Conservation (phyloP, 306 rosid genomes). For the Senna siamea region DNA sequence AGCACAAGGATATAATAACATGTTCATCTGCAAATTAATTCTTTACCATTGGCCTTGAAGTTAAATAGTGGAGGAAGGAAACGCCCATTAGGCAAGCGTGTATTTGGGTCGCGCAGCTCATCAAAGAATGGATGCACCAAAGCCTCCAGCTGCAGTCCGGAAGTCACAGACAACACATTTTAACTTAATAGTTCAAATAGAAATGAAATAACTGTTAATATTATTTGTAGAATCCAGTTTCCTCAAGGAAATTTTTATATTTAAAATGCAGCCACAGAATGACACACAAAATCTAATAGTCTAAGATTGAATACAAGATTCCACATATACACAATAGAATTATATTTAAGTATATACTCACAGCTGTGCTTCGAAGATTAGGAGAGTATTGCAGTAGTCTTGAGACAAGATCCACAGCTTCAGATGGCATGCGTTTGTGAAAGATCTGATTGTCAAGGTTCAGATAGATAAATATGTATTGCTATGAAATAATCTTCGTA, state of each 20-base stretch:
- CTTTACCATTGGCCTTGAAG: slow-evolving; percentile 82
- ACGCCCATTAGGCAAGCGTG: slow-evolving; percentile 83
- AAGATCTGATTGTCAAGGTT: slow-evolving; percentile 64
- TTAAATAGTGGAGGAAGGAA: slow-evolving; percentile 85
- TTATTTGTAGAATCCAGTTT: background rate
- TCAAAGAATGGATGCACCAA: slow-evolving; percentile 84
- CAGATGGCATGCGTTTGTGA: slow-evolving; percentile 89
- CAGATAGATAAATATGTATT: background rate
- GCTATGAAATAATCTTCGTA: background rate
- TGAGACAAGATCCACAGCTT: slow-evolving; percentile 95
- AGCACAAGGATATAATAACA: background rate
- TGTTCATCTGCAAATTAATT: background rate
- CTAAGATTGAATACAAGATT: background rate
- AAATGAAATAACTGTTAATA: slow-evolving; percentile 1
- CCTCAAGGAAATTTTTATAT: background rate
- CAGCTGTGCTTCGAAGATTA: slow-evolving; percentile 89
- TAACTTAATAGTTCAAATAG: too few species aligned
- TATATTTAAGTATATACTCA: slow-evolving; percentile 47
- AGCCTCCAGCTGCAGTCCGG: slow-evolving; percentile 75
- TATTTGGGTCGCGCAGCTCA: slow-evolving; percentile 83
- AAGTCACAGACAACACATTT: slow-evolving; percentile 3
- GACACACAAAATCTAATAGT: slow-evolving; percentile 7
- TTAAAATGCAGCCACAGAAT: slow-evolving; percentile 9
- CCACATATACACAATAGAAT: too few species aligned
- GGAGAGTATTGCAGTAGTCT: slow-evolving; percentile 96